Evolutionary conservation across 768 basidiomycete species (phyloP), one percentile per base, ranked within the genome.

Genomic region (Suillus paluster): DNA sequence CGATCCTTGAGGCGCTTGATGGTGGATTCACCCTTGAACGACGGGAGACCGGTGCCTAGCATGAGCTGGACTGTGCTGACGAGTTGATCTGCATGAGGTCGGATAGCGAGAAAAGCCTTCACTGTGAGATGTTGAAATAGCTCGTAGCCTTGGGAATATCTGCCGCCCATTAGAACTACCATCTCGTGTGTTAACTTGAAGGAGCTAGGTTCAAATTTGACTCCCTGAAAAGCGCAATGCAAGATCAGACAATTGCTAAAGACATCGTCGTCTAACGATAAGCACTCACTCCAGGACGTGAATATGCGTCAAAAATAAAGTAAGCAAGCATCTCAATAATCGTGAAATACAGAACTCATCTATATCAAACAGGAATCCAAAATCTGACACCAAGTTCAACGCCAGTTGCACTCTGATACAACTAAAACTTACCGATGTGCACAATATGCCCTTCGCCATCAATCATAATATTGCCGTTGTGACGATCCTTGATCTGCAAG

Each of bases 381-480:
- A 96, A 77, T 97, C 94, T 95, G 66, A n/a, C 55, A 27, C 52
- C 33, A 50, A 55, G 46, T 60, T 14, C 42, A 56, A 33, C 30
- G 33, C 3, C 17, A 17, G 17, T 59, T 30, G 19, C n/a, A 56
- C 21, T 41, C 15, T 36, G 39, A 54, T 17, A 44, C n/a, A 19
- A 33, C 42, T 23, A 44, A 58, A 19, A 72, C 89, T 46, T 62
- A 95, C 95, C 97, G 67, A 99, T 86, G 73, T 99, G 97, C 5
- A 98, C 85, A 62, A 99, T 97, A 72, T 98, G 96, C 0, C 97
- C 97, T 62, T 96, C 93, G 3, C 91, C 95, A 72, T 99, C 97
- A 63, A 99, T 96, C 97, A 99, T 98, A 72, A 99, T 99, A 73
- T 99, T 99, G 33, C 97, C 97, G 70, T 99, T 99, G 75, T 99